Evolutionary conservation across 805 yeast genomes (phyloP).

Genomic region (Martiniozyma abietophila): DNA sequence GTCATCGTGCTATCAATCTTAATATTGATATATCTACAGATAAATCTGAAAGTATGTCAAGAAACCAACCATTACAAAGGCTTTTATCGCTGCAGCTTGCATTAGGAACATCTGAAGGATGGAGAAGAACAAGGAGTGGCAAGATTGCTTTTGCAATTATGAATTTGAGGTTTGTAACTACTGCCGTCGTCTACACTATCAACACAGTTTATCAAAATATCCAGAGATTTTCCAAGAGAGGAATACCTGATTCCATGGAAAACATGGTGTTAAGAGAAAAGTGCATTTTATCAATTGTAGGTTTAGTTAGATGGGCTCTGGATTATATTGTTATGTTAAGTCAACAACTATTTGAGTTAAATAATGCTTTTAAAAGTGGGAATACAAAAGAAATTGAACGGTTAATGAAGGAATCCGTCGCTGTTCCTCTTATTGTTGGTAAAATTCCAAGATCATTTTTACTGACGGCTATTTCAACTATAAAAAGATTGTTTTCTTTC

Average conservation of each 20-base stretch:
- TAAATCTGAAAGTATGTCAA: constrained; percentile 64
- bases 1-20: constrained; percentile 68
- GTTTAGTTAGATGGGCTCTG: constrained; percentile 77
- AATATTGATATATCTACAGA: constrained; percentile 63
- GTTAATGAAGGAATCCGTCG: constrained; percentile 28
- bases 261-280: constrained; percentile 46
- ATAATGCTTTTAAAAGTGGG: constrained; percentile 20
- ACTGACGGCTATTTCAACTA: constrained; percentile 56
- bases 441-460: constrained; percentile 64
- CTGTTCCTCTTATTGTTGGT: constrained; percentile 50
- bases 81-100: constrained; percentile 60
- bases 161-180: constrained; percentile 61
- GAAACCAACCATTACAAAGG: constrained; percentile 70
- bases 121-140: constrained; percentile 32
- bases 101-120: constrained; percentile 41
- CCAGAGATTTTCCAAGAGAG: constrained; percentile 47
- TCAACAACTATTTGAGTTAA: constrained; percentile 58
- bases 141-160: constrained; percentile 53
- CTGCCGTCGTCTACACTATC: constrained; percentile 56
- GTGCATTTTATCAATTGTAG: constrained; percentile 54
- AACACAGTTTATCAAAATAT: constrained; percentile 58
- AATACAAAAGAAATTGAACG: constrained; percentile 17
- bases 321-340: constrained; percentile 65
- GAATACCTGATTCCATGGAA: constrained; percentile 36
- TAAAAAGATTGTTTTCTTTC: constrained; percentile 51